Base-by-base conservation (phyloP, 2,329 filamentous ascomycete genomes). In the Fusarium sambucinum region DNA sequence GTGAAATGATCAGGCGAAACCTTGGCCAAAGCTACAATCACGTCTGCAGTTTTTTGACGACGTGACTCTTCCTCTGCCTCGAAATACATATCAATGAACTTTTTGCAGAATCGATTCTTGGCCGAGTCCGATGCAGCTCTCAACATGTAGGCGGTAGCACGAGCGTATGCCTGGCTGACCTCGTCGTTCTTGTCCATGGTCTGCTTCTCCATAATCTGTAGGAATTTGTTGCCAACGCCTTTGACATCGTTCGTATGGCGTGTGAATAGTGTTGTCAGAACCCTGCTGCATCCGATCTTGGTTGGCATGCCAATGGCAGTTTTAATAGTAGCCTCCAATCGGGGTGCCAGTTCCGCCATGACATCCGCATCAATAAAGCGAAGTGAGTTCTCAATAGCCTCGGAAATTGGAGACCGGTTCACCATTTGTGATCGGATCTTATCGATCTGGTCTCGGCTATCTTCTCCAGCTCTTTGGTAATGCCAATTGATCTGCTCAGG, bases 101-200 rank as follows among this genome's bases (percentile, higher is more conserved):
- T 81, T 14, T 80, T 76, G 35, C 84, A 85, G 64, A 89, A 88
- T 8, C 81, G 78, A 38, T 84, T 77, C 47, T 85, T 84, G 13
- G 82, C 77, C 12, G 83, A 78, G 14, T 86, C 80, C 12, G 83
- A 81, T 1, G 83, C 85, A 3, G 85, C 80, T 30, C 89, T 88
- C 71, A 96, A 86, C 56, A 98, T 84, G 76, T 98, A 98, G 0
- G 95, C 96, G 23, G 93, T 88, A 5, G 94, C 90, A 54, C 89
- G 90, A 21, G 94, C 95, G 77, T 97, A 99, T 3, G 92, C 92
- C 65, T 92, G 91, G 75, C 92, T 94, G 58, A 97, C 94, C 19
- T 96, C 96, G 72, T 97, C 94, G 75, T 99, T 99, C 67, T 92
- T 90, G 77, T 99, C 96, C 50, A 97, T 86, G 2, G 94, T 88